phyloP scores from a whole-genome alignment of 805 yeast species.

The Lipomyces yamanashiensis region DNA sequence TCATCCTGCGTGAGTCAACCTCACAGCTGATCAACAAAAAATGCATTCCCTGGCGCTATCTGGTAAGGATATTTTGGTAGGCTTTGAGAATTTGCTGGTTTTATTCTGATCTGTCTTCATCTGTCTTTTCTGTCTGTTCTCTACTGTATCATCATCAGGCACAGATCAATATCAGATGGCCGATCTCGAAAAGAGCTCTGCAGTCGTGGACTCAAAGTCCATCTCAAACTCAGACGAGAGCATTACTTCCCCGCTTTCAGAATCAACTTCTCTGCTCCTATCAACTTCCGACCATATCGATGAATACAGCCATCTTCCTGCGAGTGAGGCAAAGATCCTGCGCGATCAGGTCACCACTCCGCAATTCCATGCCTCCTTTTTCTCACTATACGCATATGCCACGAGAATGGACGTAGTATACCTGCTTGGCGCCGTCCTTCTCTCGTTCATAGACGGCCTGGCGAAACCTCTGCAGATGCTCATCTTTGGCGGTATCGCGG shows the following conservation, averaged over 20 bases:
- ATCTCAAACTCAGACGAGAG: not conserved
- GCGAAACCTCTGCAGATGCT: slow-evolving; percentile 43
- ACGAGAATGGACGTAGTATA: slow-evolving; percentile 13
- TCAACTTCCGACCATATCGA: slow-evolving; percentile 9
- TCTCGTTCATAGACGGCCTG: slow-evolving; percentile 47
- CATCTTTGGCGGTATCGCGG: slow-evolving; percentile 24
- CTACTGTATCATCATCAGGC: too few relatives aligned
- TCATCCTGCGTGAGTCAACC: too few relatives aligned
- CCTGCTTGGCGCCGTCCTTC: slow-evolving; percentile 29
- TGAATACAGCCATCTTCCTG: slow-evolving; percentile 39
- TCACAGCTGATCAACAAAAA: too few relatives aligned
- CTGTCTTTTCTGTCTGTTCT: too few relatives aligned
- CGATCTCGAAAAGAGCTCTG: not conserved
- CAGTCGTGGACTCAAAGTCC: not conserved
- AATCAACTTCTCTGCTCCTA: not conserved
- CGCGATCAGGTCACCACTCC: slow-evolving; percentile 42
- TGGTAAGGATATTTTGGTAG: too few relatives aligned
- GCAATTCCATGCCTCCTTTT: slow-evolving; percentile 38
- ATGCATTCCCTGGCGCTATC: too few relatives aligned
- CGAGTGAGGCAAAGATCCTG: slow-evolving; percentile 44
- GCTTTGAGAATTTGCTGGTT: too few relatives aligned
- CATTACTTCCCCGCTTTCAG: not conserved
- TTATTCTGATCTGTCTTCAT: too few relatives aligned
- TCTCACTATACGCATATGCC: slow-evolving; percentile 45
- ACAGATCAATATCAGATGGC: not conserved